Evolutionary conservation across 192 early-diverging fungal species (phyloP).

Genomic region (Cladochytrium replicatum): DNA sequence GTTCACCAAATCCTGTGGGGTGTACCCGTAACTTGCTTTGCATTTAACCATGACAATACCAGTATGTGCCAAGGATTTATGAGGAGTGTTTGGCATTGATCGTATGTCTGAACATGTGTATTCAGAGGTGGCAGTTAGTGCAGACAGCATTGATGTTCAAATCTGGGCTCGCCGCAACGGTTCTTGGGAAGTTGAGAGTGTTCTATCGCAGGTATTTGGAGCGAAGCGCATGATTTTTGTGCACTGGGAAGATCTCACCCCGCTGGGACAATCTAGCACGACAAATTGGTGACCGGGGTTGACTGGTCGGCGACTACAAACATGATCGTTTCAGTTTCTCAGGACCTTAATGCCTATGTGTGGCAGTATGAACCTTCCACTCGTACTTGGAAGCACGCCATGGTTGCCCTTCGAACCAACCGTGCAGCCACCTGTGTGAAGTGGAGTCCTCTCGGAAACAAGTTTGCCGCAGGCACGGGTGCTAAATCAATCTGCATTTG

Average conservation of each 20-base stretch:
- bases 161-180: constrained; percentile 53
- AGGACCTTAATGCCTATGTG: constrained; percentile 98
- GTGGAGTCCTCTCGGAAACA: constrained; percentile 93
- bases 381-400: constrained; percentile 72
- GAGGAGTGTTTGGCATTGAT: no score
- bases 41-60: constrained; percentile 83
- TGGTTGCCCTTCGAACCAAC: constrained; percentile 91
- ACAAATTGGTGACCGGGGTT: constrained; percentile 87
- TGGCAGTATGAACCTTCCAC: constrained; percentile 66
- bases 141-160: constrained; percentile 81
- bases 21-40: constrained; percentile 77
- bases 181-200: constrained; percentile 54
- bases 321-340: constrained; percentile 91
- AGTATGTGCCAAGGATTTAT: constrained; percentile 41
- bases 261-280: constrained; percentile 52
- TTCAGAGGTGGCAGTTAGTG: constrained; percentile 78
- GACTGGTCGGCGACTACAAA: constrained; percentile 95
- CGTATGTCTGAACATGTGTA: background rate
- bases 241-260: background rate
- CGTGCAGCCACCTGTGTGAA: constrained; percentile 87
- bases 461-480: constrained; percentile 96
- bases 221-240: background rate
- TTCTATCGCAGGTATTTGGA: constrained; percentile 57
- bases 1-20: constrained; percentile 52
- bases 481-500: constrained; percentile 84